phyloP scores from a whole-genome alignment of 1,284 basidiomycete species.

The Apiotrichum porosum region DNA sequence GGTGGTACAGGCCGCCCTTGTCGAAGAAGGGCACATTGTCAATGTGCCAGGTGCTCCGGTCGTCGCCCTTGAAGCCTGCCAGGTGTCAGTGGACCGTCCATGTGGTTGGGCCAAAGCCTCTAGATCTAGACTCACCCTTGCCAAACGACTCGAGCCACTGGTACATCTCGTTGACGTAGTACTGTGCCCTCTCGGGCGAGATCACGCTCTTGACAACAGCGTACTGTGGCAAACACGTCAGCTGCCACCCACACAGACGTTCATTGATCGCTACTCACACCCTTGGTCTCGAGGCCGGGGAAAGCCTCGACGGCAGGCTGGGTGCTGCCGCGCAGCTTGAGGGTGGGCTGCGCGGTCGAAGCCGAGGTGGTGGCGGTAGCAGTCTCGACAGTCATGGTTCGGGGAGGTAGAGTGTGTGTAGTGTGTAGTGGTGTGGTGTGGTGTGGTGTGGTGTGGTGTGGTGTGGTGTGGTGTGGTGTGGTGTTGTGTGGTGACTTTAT shows the following conservation, averaged over 20 bases:
- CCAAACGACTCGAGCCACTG: constrained; percentile 43
- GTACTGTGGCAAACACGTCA: constrained; percentile 23
- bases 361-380: neutral
- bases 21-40: constrained; percentile 41
- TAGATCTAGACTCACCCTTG: constrained; percentile 3
- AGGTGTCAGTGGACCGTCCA: neutral
- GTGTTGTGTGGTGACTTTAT: too few species aligned
- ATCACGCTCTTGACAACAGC: constrained; percentile 43
- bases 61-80: constrained; percentile 45
- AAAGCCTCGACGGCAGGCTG: constrained; percentile 15
- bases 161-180: constrained; percentile 41
- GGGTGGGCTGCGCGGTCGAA: constrained; percentile 3
- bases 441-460: too few species aligned
- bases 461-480: too few species aligned
- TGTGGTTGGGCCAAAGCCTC: too few species aligned
- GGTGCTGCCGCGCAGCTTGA: constrained; percentile 23
- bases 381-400: neutral
- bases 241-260: neutral
- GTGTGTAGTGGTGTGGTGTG: too few species aligned
- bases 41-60: constrained; percentile 41
- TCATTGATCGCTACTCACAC: constrained; percentile 26
- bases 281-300: constrained; percentile 22
- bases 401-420: too few species aligned
- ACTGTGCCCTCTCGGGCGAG: constrained; percentile 26
- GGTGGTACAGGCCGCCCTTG: constrained; percentile 38